A percentile compares a stretch with the other conserved stretches of the same genome.
These are phyloP conservation scores for Fonsecaea pedrosoi DNA, from an alignment of 2,329 filamentous ascomycete species.

Conservation along the genomic window DNA sequence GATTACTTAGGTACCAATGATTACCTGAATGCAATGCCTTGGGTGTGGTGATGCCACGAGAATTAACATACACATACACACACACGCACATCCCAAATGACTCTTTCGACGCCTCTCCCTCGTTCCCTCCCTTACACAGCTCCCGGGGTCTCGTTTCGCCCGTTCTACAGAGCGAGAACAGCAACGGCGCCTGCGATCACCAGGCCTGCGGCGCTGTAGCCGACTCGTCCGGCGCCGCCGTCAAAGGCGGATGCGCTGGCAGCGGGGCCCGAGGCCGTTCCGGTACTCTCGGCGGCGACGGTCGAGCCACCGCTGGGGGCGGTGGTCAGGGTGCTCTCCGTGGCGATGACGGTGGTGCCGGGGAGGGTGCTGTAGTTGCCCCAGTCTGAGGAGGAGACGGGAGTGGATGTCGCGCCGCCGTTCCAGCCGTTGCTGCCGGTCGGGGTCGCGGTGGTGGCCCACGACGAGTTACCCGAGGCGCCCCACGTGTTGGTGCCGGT, in stretches of 20 bases:
- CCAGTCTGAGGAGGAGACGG: not conserved
- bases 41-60: no score
- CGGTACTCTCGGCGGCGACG: not conserved
- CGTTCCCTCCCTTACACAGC: not conserved
- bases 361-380: constrained; percentile 9
- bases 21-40: no score
- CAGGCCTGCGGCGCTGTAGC: constrained; percentile 31
- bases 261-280: constrained; percentile 12
- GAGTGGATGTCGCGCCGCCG: constrained; percentile 12
- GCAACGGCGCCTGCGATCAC: constrained; percentile 31
- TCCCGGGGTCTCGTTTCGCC: no score
- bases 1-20: no score
- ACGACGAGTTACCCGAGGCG: constrained; percentile 15
- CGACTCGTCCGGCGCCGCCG: constrained; percentile 31
- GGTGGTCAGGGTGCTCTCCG: constrained; percentile 1
- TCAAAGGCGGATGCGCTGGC: constrained; percentile 25
- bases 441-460: constrained; percentile 9
- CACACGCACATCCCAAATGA: no score
- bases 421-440: constrained; percentile 7
- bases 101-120: not conserved
- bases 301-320: not conserved
- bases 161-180: constrained; percentile 32
- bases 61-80: no score
- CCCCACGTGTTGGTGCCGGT: constrained; percentile 22
- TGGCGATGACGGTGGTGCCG: constrained; percentile 14